phyloP scores from a whole-genome alignment of 2,329 filamentous ascomycete species.

The Decorospora gaudefroyi region DNA sequence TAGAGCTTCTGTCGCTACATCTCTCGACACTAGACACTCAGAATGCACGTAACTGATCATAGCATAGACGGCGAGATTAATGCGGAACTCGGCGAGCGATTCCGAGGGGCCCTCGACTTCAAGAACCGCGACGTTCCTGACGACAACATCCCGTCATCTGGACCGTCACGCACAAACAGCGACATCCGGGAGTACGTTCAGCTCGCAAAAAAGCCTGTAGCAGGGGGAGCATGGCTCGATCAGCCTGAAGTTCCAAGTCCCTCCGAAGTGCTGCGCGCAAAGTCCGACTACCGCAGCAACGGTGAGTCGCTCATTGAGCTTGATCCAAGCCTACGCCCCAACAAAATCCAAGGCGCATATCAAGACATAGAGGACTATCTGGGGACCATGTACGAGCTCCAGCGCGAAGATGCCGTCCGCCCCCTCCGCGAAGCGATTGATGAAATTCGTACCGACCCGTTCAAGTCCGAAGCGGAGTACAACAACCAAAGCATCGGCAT shows the following conservation, averaged over 20 bases:
- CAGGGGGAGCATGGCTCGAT: conserved; percentile 35
- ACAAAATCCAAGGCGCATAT: conserved; percentile 58
- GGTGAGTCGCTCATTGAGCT: conserved; percentile 26
- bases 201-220: conserved; percentile 19
- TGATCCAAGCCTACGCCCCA: conserved; percentile 27
- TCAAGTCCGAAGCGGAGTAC: conserved; percentile 57
- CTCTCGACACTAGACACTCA: neutral
- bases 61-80: conserved; percentile 25
- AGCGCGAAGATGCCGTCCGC: conserved; percentile 74
- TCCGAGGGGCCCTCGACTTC: neutral
- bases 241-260: conserved; percentile 61
- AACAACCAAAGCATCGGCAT: conserved; percentile 42
- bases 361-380: conserved; percentile 68
- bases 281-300: conserved; percentile 5
- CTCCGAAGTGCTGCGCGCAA: conserved; percentile 53
- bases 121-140: conserved; percentile 8
- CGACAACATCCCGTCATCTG: conserved; percentile 22
- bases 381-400: conserved; percentile 71
- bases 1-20: neutral
- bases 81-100: conserved; percentile 23
- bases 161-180: conserved; percentile 19
- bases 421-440: conserved; percentile 70
- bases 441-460: conserved; percentile 34
- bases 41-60: conserved; percentile 8
- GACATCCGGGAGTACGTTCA: conserved; percentile 38